A percentile compares a stretch with the other conserved stretches of the same genome.
Conservation (phyloP, 306 rosid species). For the Ammopiptanthus mongolicus region DNA sequence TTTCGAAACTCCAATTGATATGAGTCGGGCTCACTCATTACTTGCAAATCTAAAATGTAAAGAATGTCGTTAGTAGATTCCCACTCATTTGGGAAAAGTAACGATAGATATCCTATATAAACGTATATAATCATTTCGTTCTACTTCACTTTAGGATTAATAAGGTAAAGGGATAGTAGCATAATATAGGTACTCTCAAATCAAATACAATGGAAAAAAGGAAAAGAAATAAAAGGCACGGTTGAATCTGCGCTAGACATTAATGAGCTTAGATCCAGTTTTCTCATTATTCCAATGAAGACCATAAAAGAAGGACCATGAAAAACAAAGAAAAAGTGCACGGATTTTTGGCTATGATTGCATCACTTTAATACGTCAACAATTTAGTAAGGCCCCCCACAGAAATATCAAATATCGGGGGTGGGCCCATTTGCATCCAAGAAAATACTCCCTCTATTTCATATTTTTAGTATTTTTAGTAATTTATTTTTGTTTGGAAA, state of each 20-base stretch:
- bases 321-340: background rate
- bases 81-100: constrained; percentile 6
- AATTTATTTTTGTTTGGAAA: no score
- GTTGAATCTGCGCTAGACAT: background rate
- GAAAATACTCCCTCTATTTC: no score
- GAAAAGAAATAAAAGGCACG: background rate
- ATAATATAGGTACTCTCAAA: background rate
- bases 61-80: constrained; percentile 13
- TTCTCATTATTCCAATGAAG: background rate
- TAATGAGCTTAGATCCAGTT: background rate
- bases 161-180: background rate
- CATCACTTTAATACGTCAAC: background rate
- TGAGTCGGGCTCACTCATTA: background rate
- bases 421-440: background rate
- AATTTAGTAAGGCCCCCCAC: background rate
- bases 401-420: background rate
- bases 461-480: no score
- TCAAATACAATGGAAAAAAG: background rate
- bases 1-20: background rate
- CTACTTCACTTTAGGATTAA: background rate
- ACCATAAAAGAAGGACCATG: background rate
- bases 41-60: background rate
- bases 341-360: constrained; percentile 15
- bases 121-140: background rate
- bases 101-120: background rate